phyloP scores from a whole-genome alignment of 495 filamentous ascomycete species.

The Tuber aestivum region DNA sequence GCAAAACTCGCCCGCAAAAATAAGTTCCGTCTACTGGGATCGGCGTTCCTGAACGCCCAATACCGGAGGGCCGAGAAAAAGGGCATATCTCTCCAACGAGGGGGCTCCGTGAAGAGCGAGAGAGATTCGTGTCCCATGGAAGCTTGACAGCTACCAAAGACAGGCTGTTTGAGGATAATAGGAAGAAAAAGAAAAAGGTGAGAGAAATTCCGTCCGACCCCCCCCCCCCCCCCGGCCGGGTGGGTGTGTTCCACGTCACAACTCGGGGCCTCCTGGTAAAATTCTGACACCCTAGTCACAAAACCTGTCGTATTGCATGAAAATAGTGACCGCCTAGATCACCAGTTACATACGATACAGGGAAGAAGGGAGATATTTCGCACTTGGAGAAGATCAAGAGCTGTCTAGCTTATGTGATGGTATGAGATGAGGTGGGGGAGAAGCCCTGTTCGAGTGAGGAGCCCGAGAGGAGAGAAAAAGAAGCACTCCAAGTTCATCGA shows the following conservation, averaged over 20 bases:
- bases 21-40: neutral
- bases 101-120: neutral
- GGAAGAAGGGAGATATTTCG: neutral
- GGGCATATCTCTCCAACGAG: neutral
- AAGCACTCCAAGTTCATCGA: neutral
- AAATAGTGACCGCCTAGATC: neutral
- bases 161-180: neutral
- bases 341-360: neutral
- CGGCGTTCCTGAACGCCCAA: neutral
- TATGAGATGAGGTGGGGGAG: neutral
- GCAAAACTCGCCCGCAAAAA: neutral
- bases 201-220: neutral
- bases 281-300: neutral
- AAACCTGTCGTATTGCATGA: neutral
- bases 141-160: neutral
- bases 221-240: no score
- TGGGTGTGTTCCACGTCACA: slow-evolving; percentile 4
- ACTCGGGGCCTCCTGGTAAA: neutral
- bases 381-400: neutral
- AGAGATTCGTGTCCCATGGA: neutral
- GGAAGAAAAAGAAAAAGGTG: neutral
- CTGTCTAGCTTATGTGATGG: neutral
- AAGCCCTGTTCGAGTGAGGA: neutral
- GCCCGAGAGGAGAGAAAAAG: neutral
- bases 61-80: neutral